phyloP scores from a whole-genome alignment of 257 asterid genomes.

The Verbena officinalis region DNA sequence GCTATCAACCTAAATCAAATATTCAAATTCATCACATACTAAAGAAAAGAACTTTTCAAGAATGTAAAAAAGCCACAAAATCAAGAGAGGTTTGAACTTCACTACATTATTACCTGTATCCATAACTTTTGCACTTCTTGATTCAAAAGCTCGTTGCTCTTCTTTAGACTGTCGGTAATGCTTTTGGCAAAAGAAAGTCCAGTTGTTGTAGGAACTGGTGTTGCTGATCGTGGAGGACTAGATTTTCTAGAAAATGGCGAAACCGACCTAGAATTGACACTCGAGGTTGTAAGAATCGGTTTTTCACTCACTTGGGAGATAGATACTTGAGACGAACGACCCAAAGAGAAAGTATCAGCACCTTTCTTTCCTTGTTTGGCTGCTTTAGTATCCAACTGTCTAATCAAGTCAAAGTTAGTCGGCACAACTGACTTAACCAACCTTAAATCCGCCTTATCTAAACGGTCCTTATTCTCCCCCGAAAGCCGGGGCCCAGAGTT shows the following conservation, averaged over 20 bases:
- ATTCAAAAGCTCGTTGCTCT: constrained; percentile 79
- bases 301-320: constrained; percentile 51
- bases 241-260: constrained; percentile 90
- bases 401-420: constrained; percentile 76
- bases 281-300: constrained; percentile 61
- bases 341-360: constrained; percentile 60
- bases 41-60: neutral
- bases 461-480: constrained; percentile 78
- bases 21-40: constrained; percentile 25
- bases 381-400: constrained; percentile 77
- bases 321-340: constrained; percentile 81
- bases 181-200: constrained; percentile 87
- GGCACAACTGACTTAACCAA: constrained; percentile 63
- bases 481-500: constrained; percentile 76
- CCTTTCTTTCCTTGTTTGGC: constrained; percentile 87
- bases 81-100: no score
- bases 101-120: constrained; percentile 62
- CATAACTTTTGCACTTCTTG: constrained; percentile 85
- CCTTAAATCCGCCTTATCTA: constrained; percentile 79
- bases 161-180: constrained; percentile 79
- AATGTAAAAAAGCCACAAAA: constrained; percentile 14
- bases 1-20: constrained; percentile 57
- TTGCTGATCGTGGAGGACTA: constrained; percentile 91
- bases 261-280: constrained; percentile 78
- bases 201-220: constrained; percentile 87